A percentile compares a stretch with the other conserved stretches of the same genome.
phyloP scores from a whole-genome alignment of 768 basidiomycete genomes.

The Rhodocollybia butyracea region DNA sequence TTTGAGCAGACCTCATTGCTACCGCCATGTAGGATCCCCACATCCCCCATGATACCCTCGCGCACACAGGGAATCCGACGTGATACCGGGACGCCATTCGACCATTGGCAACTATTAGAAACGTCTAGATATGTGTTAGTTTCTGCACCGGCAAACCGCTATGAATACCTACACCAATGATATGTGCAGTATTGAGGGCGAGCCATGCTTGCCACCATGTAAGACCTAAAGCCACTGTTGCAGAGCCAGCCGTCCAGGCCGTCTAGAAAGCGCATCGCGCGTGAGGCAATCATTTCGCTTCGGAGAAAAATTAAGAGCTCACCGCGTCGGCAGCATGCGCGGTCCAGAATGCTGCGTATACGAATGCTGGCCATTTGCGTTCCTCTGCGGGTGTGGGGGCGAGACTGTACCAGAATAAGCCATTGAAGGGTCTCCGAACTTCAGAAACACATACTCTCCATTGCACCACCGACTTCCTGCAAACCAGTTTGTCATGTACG shows the following conservation, averaged over 20 bases:
- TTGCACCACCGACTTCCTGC: conserved; percentile 10
- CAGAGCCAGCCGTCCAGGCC: conserved; percentile 6
- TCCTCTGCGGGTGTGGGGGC: conserved; percentile 11
- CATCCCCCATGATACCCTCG: conserved; percentile 12
- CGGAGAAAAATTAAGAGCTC: background rate
- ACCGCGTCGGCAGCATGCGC: conserved; percentile 11
- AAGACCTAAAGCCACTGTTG: conserved; percentile 9
- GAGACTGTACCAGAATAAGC: conserved; percentile 1
- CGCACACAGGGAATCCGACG: conserved; percentile 11
- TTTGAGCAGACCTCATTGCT: conserved; percentile 5
- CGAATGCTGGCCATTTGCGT: conserved; percentile 10
- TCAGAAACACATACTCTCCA: conserved; percentile 7
- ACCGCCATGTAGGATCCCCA: conserved; percentile 13
- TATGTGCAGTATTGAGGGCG: conserved; percentile 11
- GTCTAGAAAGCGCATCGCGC: background rate
- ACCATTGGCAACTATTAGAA: conserved; percentile 11
- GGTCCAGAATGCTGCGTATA: conserved; percentile 10
- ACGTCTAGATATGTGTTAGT: background rate
- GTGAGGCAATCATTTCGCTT: background rate
- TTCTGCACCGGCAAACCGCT: background rate
- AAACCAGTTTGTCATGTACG: too few species aligned
- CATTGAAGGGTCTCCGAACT: background rate
- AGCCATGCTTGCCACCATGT: conserved; percentile 14
- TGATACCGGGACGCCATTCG: conserved; percentile 12
- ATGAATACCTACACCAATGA: conserved; percentile 7